A percentile compares a stretch with the other conserved stretches of the same genome.
Conservation (phyloP, 108 stramenopile genomes). For the Conticribra guillardii region DNA sequence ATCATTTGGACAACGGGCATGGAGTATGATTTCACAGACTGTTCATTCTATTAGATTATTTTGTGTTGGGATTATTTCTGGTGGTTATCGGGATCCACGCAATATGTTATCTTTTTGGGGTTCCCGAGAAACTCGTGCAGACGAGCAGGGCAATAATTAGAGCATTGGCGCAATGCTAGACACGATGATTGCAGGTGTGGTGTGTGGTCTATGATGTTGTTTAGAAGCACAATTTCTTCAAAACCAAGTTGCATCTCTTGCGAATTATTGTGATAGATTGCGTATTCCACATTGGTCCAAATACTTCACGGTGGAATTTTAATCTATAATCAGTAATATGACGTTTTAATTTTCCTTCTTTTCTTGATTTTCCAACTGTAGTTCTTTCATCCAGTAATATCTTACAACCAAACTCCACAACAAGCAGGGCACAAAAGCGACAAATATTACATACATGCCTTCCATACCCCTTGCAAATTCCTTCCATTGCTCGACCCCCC, state of each 20-base stretch:
- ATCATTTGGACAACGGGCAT: conserved; percentile 1
- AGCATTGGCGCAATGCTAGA: no score
- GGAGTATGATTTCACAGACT: conserved; percentile 18
- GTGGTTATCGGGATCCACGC: not conserved
- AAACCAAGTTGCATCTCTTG: no score
- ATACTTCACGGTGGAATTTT: no score
- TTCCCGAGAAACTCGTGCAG: not conserved
- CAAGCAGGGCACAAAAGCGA: conserved; percentile 42
- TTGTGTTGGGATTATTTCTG: conserved; percentile 5
- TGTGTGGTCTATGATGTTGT: not conserved
- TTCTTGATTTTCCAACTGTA: conserved; percentile 9
- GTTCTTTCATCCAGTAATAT: conserved; percentile 45
- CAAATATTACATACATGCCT: conserved; percentile 50
- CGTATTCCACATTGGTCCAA: no score
- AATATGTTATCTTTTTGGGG: not conserved
- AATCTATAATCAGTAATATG: no score
- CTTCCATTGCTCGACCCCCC: conserved; percentile 45
- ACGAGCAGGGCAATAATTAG: no score
- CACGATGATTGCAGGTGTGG: no score
- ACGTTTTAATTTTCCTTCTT: conserved; percentile 40
- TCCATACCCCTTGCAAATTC: conserved; percentile 46
- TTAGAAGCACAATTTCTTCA: no score
- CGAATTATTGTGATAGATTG: no score
- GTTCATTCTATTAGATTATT: conserved; percentile 7
- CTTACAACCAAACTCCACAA: conserved; percentile 46